Conservation (phyloP, 805 yeast genomes). For the Spathaspora gorwiae region DNA sequence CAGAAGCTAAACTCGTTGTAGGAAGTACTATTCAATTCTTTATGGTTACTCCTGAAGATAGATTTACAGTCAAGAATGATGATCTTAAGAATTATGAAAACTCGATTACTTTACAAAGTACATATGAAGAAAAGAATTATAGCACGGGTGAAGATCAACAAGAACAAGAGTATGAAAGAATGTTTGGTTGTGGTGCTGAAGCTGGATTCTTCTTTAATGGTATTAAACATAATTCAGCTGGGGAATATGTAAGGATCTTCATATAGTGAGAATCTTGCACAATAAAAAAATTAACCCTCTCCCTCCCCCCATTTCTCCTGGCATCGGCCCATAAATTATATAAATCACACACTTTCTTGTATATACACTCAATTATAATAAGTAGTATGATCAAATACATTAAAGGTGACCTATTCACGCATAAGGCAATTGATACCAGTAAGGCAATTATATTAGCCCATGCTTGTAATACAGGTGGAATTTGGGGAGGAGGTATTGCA, state of each 20-base stretch:
- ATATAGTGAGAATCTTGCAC: neutral
- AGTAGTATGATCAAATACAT: slow-evolving; percentile 39
- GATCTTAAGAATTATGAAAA: slow-evolving; percentile 4
- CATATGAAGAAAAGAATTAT: slow-evolving; percentile 25
- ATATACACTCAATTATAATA: neutral
- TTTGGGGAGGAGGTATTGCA: slow-evolving; percentile 88
- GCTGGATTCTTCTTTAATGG: slow-evolving; percentile 24
- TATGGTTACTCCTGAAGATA: slow-evolving; percentile 38
- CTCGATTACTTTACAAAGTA: slow-evolving; percentile 24
- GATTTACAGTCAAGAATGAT: slow-evolving; percentile 12
- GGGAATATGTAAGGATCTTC: slow-evolving; percentile 16
- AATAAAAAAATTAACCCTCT: neutral
- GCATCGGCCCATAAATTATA: neutral
- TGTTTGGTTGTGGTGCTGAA: slow-evolving; percentile 33
- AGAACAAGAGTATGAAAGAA: slow-evolving; percentile 9
- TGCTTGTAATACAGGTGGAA: slow-evolving; percentile 74
- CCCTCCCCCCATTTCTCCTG: neutral
- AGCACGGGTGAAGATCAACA: neutral
- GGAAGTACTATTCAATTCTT: slow-evolving; percentile 48
- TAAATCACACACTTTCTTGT: neutral
- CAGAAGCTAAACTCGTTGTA: slow-evolving; percentile 42
- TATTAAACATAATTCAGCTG: slow-evolving; percentile 23
- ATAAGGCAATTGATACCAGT: slow-evolving; percentile 19
- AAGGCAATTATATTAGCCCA: slow-evolving; percentile 53
- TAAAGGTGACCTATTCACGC: slow-evolving; percentile 54